Conservation (phyloP, 495 filamentous ascomycete species). For the Chaetomium cochliodes region DNA sequence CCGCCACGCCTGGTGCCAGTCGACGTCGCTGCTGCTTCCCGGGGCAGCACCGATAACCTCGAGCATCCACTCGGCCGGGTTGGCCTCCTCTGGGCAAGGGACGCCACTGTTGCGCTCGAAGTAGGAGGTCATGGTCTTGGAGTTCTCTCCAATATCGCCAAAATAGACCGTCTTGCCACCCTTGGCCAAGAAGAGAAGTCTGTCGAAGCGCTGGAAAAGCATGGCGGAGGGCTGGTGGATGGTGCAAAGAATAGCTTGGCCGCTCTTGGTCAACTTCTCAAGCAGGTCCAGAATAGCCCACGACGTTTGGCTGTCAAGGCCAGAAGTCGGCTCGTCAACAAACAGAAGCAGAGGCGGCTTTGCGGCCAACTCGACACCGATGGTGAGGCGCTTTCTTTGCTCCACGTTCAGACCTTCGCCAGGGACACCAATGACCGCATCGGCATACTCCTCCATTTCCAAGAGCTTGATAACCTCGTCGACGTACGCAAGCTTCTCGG, state of each 20-base stretch:
- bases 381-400: constrained; percentile 83
- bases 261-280: constrained; percentile 76
- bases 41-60: constrained; percentile 91
- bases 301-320: constrained; percentile 80
- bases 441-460: constrained; percentile 83
- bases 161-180: constrained; percentile 89
- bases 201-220: constrained; percentile 88
- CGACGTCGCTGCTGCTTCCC: constrained; percentile 68
- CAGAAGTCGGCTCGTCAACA: constrained; percentile 86
- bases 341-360: constrained; percentile 89
- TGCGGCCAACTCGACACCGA: constrained; percentile 88
- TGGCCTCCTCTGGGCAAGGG: constrained; percentile 72
- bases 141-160: constrained; percentile 82
- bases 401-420: constrained; percentile 92
- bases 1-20: constrained; percentile 83
- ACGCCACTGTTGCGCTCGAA: constrained; percentile 78
- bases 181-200: constrained; percentile 75
- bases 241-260: constrained; percentile 85
- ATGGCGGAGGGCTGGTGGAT: constrained; percentile 93
- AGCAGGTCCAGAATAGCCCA: constrained; percentile 80
- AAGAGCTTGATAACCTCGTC: constrained; percentile 88
- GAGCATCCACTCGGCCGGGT: constrained; percentile 95
- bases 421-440: constrained; percentile 82
- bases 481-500: constrained; percentile 82
- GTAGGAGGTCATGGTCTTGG: constrained; percentile 67